Evolutionary conservation across 1,139 yeast species (phyloP).

Genomic region (Hansenula sp.): DNA sequence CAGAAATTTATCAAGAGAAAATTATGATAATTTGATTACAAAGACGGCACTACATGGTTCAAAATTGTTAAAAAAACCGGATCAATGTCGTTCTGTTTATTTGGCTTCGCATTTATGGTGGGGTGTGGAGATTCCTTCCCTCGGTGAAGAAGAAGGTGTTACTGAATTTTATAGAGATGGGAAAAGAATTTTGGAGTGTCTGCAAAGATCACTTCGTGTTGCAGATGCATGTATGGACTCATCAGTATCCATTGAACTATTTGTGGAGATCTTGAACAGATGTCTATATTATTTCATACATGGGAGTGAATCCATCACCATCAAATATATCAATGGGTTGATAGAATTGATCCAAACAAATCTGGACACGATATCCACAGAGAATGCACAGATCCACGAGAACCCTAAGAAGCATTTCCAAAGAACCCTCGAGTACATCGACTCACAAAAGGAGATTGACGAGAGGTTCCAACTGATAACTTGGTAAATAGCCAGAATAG

Average conservation of each 20-base stretch:
- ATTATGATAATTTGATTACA: slow-evolving; percentile 75
- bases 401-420: slow-evolving; percentile 48
- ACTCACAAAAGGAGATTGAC: slow-evolving; percentile 61
- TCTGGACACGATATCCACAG: slow-evolving; percentile 49
- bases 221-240: slow-evolving; percentile 94
- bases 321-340: slow-evolving; percentile 77
- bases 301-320: slow-evolving; percentile 69
- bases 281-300: slow-evolving; percentile 83
- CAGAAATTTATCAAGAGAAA: slow-evolving; percentile 45
- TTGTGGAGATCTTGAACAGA: slow-evolving; percentile 84
- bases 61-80: slow-evolving; percentile 83
- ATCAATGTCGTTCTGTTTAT: slow-evolving; percentile 90
- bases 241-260: slow-evolving; percentile 71
- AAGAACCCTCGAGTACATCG: slow-evolving; percentile 65
- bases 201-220: slow-evolving; percentile 74
- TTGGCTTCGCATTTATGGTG: slow-evolving; percentile 92
- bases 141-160: slow-evolving; percentile 45
- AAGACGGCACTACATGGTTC: slow-evolving; percentile 87
- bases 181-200: slow-evolving; percentile 61
- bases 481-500: slow-evolving; percentile 14
- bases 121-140: slow-evolving; percentile 62
- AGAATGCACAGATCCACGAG: slow-evolving; percentile 34
- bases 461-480: slow-evolving; percentile 55
- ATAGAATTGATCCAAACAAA: slow-evolving; percentile 81
- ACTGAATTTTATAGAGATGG: slow-evolving; percentile 46